Percentiles rank a stretch among this genome's conserved stretches.
These are phyloP conservation scores for Vitis labrusca DNA, from an alignment of 164 flowering plant species.

Conservation along the genomic window DNA sequence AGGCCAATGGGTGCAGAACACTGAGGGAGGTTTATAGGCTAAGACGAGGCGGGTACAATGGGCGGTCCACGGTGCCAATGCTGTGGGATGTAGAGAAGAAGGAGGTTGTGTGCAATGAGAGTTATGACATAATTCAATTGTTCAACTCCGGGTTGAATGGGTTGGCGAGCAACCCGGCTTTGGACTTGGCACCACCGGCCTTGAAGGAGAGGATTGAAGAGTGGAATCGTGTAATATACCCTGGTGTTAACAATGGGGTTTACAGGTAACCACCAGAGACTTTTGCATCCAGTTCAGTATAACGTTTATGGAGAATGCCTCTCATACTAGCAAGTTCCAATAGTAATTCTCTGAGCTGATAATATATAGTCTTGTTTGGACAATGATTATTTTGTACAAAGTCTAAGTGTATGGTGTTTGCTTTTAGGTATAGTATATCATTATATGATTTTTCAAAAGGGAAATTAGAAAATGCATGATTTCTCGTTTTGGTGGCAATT, in stretches of 20 bases:
- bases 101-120: constrained; percentile 87
- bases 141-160: constrained; percentile 70
- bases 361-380: too few species aligned
- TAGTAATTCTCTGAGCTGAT: too few species aligned
- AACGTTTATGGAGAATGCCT: too few species aligned
- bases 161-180: constrained; percentile 34
- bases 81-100: constrained; percentile 71
- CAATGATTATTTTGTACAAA: too few species aligned
- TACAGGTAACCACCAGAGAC: constrained; percentile 50
- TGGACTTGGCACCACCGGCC: constrained; percentile 63
- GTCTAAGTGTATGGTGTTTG: too few species aligned
- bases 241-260: constrained; percentile 89
- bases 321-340: too few species aligned
- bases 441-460: too few species aligned
- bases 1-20: constrained; percentile 53
- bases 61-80: constrained; percentile 90
- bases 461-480: too few species aligned
- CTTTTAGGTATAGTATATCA: too few species aligned
- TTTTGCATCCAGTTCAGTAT: too few species aligned
- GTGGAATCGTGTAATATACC: constrained; percentile 81
- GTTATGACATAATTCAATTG: constrained; percentile 79
- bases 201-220: constrained; percentile 64
- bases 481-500: too few species aligned
- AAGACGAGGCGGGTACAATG: constrained; percentile 64
- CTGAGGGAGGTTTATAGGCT: constrained; percentile 70